Evolutionary conservation across 225 moss, liverwort and hornwort genomes (phyloP).

Genomic region (Bryum argenteum): DNA sequence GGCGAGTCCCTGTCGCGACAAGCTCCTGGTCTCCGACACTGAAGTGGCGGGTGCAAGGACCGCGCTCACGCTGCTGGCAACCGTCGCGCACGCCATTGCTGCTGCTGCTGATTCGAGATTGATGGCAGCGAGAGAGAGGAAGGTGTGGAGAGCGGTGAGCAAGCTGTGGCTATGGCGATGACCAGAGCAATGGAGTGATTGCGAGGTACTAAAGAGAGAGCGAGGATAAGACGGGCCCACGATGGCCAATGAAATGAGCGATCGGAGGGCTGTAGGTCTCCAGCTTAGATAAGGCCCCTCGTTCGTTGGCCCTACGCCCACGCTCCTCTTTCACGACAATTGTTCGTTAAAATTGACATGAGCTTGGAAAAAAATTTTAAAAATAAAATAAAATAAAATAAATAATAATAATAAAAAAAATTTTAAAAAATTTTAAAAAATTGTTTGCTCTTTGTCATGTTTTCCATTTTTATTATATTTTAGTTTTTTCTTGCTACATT

Average conservation of each 20-base stretch:
- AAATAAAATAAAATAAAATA: too few relatives aligned
- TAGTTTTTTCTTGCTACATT: too few relatives aligned
- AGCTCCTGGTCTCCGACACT: not conserved
- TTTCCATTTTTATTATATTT: too few relatives aligned
- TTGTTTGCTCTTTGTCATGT: too few relatives aligned
- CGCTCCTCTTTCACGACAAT: too few relatives aligned
- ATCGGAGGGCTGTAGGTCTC: conserved; percentile 25
- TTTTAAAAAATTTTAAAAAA: too few relatives aligned
- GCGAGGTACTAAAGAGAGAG: not conserved
- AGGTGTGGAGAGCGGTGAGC: not conserved
- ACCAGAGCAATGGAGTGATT: not conserved
- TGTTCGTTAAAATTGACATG: too few relatives aligned
- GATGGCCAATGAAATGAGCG: conserved; percentile 33
- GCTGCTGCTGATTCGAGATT: not conserved
- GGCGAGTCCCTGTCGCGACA: conserved; percentile 36
- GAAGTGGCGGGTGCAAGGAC: conserved; percentile 27
- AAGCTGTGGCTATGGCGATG: not conserved
- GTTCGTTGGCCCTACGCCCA: too few relatives aligned
- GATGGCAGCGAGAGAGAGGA: not conserved
- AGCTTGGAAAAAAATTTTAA: too few relatives aligned
- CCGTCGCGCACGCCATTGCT: conserved; percentile 51
- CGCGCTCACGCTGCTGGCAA: conserved; percentile 38
- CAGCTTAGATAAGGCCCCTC: conserved; percentile 26
- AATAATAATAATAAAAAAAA: too few relatives aligned
- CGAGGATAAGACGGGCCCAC: conserved; percentile 52